Conservation (phyloP, 768 basidiomycete genomes). For the Mycena crocata region DNA sequence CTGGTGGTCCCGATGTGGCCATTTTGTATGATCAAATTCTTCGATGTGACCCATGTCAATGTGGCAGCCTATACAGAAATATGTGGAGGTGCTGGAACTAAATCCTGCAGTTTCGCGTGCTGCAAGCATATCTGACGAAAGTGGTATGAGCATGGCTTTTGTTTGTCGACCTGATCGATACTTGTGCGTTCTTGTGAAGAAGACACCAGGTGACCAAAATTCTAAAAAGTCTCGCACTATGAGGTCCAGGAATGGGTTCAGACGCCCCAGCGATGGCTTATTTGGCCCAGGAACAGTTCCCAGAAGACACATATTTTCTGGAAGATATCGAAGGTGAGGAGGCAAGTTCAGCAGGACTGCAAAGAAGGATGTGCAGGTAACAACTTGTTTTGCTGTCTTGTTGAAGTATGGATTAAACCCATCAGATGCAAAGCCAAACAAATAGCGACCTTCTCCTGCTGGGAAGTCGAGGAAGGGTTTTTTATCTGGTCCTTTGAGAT, state of each 20-base stretch:
- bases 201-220: slow-evolving; percentile 47
- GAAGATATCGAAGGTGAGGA: slow-evolving; percentile 33
- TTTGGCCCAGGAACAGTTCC: slow-evolving; percentile 52
- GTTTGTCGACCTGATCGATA: slow-evolving; percentile 28
- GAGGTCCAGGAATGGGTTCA: slow-evolving; percentile 49
- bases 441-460: slow-evolving; percentile 32
- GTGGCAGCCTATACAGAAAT: slow-evolving; percentile 46
- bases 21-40: slow-evolving; percentile 34
- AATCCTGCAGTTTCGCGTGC: slow-evolving; percentile 43
- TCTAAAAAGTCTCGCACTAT: slow-evolving; percentile 48
- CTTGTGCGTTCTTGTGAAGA: slow-evolving; percentile 36
- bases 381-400: slow-evolving; percentile 39
- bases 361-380: slow-evolving; percentile 40
- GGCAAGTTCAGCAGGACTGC: slow-evolving; percentile 30
- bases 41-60: slow-evolving; percentile 37
- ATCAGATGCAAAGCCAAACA: slow-evolving; percentile 40
- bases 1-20: slow-evolving; percentile 33
- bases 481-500: slow-evolving; percentile 32
- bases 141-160: slow-evolving; percentile 36
- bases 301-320: slow-evolving; percentile 52
- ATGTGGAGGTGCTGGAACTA: slow-evolving; percentile 27
- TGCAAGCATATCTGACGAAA: slow-evolving; percentile 47
- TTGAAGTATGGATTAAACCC: slow-evolving; percentile 43
- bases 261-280: slow-evolving; percentile 43
- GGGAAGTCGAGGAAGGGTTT: slow-evolving; percentile 37